Base-by-base conservation (phyloP, 2,329 filamentous ascomycete species). In the Monosporascus sp. region DNA sequence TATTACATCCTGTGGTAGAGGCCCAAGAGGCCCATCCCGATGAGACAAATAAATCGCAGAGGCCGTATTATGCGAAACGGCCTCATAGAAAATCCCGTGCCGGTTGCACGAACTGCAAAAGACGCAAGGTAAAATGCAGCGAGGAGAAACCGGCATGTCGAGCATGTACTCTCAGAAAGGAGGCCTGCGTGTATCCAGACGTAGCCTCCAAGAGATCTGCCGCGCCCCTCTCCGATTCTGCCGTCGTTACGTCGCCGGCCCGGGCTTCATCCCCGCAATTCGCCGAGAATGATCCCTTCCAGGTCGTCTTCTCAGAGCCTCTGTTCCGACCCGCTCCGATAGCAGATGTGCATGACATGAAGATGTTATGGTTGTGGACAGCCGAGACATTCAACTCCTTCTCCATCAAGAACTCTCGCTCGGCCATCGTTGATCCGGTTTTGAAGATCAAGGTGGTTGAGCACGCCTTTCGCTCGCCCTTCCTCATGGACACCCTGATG, bases 291-390 rank as follows among this genome's bases (percentile, higher is more conserved):
- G 24, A 39, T 27, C 31, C 45, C 18, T 44, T 50, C 34, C 51
- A 36, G 15, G 36, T 56, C 11, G 57, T 68, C 20, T 48, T 70
- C 42, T 52, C 60, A 9, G 70, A 74, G 53, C 73, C 72, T 9
- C 52, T 71, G 9, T 72, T 70, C 54, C 58, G 63, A 9, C 67
- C 74, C 1, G 53, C 54, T 1, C 64, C 63, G 14, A 62, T 70
- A 49, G 66, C 72, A 41, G 67, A 70, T 34, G 51, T 53, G 6
- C 57, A 68, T 25, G 78, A 82, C 54, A 78, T 83, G 76, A 75
- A 73, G 56, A 71, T 82, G 41, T 61, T 83, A 6, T 82, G 79
- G 78, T 79, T 80, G 60, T 83, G 80, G 60, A 77, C 75, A 14
- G 70, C 68, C 8, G 63, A 72, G 34, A 78, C 76, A 8, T 77